phyloP scores from a whole-genome alignment of 1,284 basidiomycete genomes.

The Heterobasidion occidentale region DNA sequence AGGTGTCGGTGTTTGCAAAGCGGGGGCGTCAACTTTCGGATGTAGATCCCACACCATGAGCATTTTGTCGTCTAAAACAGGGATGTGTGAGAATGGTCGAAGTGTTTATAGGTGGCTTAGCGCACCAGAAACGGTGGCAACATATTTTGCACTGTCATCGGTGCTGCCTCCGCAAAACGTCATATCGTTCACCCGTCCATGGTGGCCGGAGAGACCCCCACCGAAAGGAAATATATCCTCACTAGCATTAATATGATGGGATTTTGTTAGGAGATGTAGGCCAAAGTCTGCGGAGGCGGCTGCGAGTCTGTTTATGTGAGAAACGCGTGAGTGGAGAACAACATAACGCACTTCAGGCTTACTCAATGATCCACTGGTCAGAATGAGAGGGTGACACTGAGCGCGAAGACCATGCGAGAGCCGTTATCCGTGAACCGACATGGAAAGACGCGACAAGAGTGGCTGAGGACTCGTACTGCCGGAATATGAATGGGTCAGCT shows the following conservation, averaged over 20 bases:
- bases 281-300: constrained; percentile 62
- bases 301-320: constrained; percentile 38
- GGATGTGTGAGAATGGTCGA: background rate
- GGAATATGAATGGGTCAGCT: background rate
- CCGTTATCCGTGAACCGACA: constrained; percentile 61
- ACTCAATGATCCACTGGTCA: constrained; percentile 69
- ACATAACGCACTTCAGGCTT: constrained; percentile 15
- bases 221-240: constrained; percentile 63
- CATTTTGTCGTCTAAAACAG: constrained; percentile 60
- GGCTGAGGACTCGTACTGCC: constrained; percentile 23
- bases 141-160: constrained; percentile 58
- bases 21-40: constrained; percentile 37
- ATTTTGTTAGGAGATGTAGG: constrained; percentile 59
- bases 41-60: constrained; percentile 78
- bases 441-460: constrained; percentile 60
- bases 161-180: constrained; percentile 66
- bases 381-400: constrained; percentile 55
- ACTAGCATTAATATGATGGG: constrained; percentile 25
- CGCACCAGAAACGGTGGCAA: constrained; percentile 72
- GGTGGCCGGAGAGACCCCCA: constrained; percentile 69
- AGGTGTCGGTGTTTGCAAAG: constrained; percentile 15
- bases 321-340: background rate
- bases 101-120: constrained; percentile 1
- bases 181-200: constrained; percentile 67
- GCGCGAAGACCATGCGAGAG: constrained; percentile 71